These are phyloP conservation scores for Eimeria brunetti DNA, from an alignment of 169 alveolate species.

Conservation along the genomic window DNA sequence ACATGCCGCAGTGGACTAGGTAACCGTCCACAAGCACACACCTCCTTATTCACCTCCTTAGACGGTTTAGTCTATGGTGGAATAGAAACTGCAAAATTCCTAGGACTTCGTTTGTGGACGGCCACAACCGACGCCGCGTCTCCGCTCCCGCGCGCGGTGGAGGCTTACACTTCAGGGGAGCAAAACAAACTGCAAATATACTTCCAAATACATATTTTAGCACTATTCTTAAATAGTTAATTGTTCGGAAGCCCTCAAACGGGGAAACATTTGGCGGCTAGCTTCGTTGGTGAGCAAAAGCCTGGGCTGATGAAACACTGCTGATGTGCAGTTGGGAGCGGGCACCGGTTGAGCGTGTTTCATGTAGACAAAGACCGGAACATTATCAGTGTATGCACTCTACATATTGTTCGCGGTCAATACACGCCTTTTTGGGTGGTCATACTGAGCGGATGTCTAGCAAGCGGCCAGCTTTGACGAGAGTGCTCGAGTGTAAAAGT, in stretches of 20 bases:
- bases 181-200: neutral
- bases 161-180: neutral
- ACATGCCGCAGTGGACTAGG: neutral
- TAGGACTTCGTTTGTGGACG: neutral
- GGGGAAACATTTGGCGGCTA: neutral
- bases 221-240: neutral
- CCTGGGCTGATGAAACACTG: neutral
- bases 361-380: neutral
- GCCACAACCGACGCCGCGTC: neutral
- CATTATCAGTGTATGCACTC: neutral
- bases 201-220: neutral
- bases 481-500: conserved; percentile 24
- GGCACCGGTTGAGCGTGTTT: neutral
- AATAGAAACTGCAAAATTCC: neutral
- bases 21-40: neutral
- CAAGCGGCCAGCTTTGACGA: neutral
- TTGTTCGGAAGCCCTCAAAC: neutral
- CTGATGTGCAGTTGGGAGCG: neutral
- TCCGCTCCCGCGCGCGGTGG: neutral
- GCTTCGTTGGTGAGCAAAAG: neutral
- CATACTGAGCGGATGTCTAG: neutral
- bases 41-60: neutral
- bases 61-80: neutral
- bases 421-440: neutral
- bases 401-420: neutral